Percentiles rank a stretch among this genome's conserved stretches.
Evolutionary conservation across 768 basidiomycete species (phyloP).

Genomic region (Aureoboletus auriporus): DNA sequence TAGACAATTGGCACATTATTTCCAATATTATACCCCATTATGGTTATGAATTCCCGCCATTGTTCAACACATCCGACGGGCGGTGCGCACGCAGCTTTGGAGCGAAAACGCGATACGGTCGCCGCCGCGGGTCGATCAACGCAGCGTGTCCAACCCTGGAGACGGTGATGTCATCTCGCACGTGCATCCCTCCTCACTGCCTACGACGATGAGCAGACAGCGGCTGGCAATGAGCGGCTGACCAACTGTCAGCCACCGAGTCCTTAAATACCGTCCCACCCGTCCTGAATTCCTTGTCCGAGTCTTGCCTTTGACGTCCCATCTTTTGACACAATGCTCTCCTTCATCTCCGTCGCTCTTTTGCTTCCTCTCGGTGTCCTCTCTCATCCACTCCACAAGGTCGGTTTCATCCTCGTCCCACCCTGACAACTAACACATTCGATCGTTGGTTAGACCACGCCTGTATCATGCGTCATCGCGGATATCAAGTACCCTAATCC

Average conservation of each 20-base stretch:
- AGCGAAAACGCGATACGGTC: slow-evolving; percentile 11
- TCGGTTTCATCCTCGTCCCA: not conserved
- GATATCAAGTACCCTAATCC: slow-evolving; percentile 23
- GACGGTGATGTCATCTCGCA: too few relatives aligned
- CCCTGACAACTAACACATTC: not conserved
- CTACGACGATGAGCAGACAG: too few relatives aligned
- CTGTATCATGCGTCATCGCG: slow-evolving; percentile 26
- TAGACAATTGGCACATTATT: slow-evolving; percentile 10
- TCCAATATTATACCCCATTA: not conserved
- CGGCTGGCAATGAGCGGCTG: too few relatives aligned
- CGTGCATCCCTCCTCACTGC: too few relatives aligned
- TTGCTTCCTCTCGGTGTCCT: slow-evolving; percentile 16
- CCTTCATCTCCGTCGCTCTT: slow-evolving; percentile 13
- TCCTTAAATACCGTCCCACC: too few relatives aligned
- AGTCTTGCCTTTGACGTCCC: not conserved
- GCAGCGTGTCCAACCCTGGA: slow-evolving; percentile 5
- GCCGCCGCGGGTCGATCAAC: not conserved
- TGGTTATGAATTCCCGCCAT: too few relatives aligned
- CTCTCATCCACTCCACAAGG: slow-evolving; percentile 15
- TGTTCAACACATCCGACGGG: too few relatives aligned
- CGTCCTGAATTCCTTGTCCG: too few relatives aligned
- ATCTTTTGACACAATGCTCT: slow-evolving; percentile 22
- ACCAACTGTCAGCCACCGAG: not conserved
- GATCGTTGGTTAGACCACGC: slow-evolving; percentile 2
- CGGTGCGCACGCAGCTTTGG: slow-evolving; percentile 10